A percentile compares a stretch with the other conserved stretches of the same genome.
phyloP scores from a whole-genome alignment of 352 stramenopile genomes.

The Plasmopara halstedii region DNA sequence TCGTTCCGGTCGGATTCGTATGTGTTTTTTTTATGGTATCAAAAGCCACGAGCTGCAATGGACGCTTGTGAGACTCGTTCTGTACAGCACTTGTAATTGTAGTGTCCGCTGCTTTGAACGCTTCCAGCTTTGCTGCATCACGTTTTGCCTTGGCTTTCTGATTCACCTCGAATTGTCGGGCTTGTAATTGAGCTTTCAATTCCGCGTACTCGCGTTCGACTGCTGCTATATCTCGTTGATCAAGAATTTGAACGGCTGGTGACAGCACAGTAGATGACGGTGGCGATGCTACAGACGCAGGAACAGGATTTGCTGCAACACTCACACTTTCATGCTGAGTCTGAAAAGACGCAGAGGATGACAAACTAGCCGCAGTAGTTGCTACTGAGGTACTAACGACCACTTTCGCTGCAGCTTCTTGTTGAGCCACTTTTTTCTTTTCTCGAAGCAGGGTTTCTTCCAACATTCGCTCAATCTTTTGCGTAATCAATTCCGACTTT shows the following conservation, averaged over 20 bases:
- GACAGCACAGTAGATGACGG: slow-evolving; percentile 1
- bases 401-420: slow-evolving; percentile 8
- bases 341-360: background rate
- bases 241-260: slow-evolving; percentile 1
- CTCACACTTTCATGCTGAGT: background rate
- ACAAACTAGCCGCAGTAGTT: background rate
- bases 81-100: slow-evolving; percentile 10
- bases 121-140: slow-evolving; percentile 17
- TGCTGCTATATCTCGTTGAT: slow-evolving; percentile 18
- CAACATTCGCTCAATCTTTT: slow-evolving; percentile 51
- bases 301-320: background rate
- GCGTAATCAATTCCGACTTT: slow-evolving; percentile 46
- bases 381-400: slow-evolving; percentile 2
- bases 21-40: slow-evolving; percentile 19
- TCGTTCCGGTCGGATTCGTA: background rate
- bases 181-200: slow-evolving; percentile 53
- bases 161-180: slow-evolving; percentile 35
- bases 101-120: slow-evolving; percentile 5
- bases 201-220: slow-evolving; percentile 52
- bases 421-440: slow-evolving; percentile 15
- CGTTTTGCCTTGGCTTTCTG: slow-evolving; percentile 20
- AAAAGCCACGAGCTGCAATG: slow-evolving; percentile 20
- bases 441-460: slow-evolving; percentile 19
- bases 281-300: background rate
- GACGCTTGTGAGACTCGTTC: slow-evolving; percentile 16